Evolutionary conservation across 352 stramenopile species (phyloP), one percentile per base, ranked within the genome.

Genomic region (Phytophthora agathidicida): DNA sequence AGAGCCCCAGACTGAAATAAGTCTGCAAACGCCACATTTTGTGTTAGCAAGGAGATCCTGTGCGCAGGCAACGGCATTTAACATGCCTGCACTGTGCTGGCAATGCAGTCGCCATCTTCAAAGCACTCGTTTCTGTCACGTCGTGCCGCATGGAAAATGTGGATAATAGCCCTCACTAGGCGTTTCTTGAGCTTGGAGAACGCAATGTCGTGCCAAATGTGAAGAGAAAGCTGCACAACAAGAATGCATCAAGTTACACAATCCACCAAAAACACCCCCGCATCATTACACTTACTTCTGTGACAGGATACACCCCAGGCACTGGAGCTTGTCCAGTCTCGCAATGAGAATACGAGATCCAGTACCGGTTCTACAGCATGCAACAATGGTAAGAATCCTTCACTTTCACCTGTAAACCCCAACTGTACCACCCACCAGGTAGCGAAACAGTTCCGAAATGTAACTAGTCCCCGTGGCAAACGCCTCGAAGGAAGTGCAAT

Each of bases 261-360:
- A n/a, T n/a, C n/a, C n/a, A n/a, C n/a, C n/a, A n/a, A n/a, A n/a
- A n/a, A n/a, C n/a, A n/a, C n/a, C n/a, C n/a, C n/a, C 2, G 3
- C 4, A 22, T 22, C 22, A 42, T 1, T 13, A 9, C 9, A 43
- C 58, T 23, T 71, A 94, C 86, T 71, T 95, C 84, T 11, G 85
- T 86, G 20, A 95, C 68, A 5, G 86, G 77, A 60, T 92, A 95
- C 28, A 95, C 86, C 16, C 86, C 86, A 24, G 82, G 83, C 50
- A 95, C 83, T 38, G 86, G 86, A 6, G 86, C 86, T 48, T 94
- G 82, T 3, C 86, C 86, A 19, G 80, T 94, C 56, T 92, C 81
- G 26, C 82, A 95, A 35, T 95, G 86, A 5, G 86, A 91, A 58
- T 93, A 95, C 30, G 75, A 82, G 60, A 95, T 93, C 86, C 86